Percentiles rank a stretch among this genome's conserved stretches.
phyloP scores from a whole-genome alignment of 805 yeast species.

The Nakazawaea peltata region DNA sequence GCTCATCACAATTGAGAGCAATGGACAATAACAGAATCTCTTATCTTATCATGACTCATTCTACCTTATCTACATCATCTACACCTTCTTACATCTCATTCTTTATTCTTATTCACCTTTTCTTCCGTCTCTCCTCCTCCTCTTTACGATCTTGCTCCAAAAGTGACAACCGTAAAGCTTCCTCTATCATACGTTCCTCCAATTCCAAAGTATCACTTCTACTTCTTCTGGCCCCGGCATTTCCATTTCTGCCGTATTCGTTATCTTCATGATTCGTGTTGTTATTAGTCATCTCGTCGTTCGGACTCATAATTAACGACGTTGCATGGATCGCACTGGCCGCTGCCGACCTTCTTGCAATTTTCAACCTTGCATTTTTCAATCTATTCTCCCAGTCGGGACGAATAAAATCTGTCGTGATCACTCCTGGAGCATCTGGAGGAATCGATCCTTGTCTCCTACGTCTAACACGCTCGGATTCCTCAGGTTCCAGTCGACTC shows the following conservation, averaged over 20 bases:
- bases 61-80: neutral
- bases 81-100: neutral
- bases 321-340: constrained; percentile 93
- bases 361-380: constrained; percentile 59
- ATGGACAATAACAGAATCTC: no score
- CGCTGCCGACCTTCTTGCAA: constrained; percentile 85
- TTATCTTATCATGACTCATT: no score
- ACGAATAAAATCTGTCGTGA: constrained; percentile 74
- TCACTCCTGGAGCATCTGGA: constrained; percentile 59
- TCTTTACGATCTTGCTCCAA: constrained; percentile 57
- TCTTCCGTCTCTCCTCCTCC: neutral
- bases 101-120: neutral
- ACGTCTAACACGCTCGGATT: constrained; percentile 11
- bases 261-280: no score
- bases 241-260: neutral
- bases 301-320: constrained; percentile 46
- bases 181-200: constrained; percentile 77
- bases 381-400: constrained; percentile 90
- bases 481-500: neutral
- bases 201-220: constrained; percentile 28
- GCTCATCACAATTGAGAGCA: no score
- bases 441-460: constrained; percentile 50
- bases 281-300: neutral
- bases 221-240: constrained; percentile 1
- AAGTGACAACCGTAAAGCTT: constrained; percentile 70